phyloP scores from a whole-genome alignment of 257 asterid genomes.

The Anisodus tanguticus region DNA sequence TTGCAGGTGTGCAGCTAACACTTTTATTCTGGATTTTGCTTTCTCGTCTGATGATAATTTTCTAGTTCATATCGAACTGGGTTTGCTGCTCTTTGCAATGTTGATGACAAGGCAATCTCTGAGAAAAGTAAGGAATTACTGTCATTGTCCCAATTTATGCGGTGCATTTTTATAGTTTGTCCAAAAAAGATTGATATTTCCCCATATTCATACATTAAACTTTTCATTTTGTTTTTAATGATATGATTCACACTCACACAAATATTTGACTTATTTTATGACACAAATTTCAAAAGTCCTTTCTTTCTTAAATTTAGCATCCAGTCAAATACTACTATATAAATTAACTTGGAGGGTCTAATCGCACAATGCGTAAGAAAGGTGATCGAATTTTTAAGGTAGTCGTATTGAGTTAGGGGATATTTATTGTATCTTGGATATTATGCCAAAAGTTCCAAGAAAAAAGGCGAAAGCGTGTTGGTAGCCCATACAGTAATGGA shows the following conservation, averaged over 20 bases:
- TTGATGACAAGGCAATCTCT: slow-evolving; percentile 8
- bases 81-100: background rate
- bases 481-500: background rate
- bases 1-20: background rate
- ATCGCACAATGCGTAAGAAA: slow-evolving; percentile 2
- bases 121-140: background rate
- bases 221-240: too few species aligned
- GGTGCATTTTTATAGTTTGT: too few species aligned
- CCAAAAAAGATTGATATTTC: too few species aligned
- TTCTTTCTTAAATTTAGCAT: background rate
- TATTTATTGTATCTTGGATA: background rate
- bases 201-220: background rate
- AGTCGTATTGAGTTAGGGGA: background rate
- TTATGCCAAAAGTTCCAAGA: background rate
- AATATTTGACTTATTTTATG: background rate
- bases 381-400: background rate
- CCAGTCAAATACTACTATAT: background rate
- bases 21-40: background rate
- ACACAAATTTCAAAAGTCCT: background rate
- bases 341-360: background rate
- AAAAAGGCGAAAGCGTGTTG: background rate
- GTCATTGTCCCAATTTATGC: background rate
- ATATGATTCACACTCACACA: too few species aligned
- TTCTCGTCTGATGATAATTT: background rate
- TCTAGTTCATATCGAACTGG: background rate